These are phyloP conservation scores for Yarrowia osloensis DNA, from an alignment of 805 yeast species.

Conservation along the genomic window DNA sequence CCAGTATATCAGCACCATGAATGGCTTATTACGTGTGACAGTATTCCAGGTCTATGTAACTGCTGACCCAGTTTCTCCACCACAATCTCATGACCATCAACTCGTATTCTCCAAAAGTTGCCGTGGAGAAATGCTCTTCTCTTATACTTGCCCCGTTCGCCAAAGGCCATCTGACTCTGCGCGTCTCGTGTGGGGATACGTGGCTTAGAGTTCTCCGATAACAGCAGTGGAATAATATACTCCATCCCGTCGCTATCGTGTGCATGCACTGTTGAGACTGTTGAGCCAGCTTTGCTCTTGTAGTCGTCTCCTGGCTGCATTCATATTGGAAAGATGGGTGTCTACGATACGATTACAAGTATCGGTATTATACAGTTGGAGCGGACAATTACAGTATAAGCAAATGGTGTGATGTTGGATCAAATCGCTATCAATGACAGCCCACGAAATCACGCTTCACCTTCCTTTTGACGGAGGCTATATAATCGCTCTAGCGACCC, in stretches of 20 bases:
- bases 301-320: background rate
- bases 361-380: too few species aligned
- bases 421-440: background rate
- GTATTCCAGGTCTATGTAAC: too few species aligned
- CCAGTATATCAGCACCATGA: too few species aligned
- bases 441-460: constrained; percentile 3
- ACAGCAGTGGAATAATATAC: too few species aligned
- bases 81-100: too few species aligned
- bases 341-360: too few species aligned
- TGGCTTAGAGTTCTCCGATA: background rate
- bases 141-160: constrained; percentile 1
- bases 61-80: too few species aligned
- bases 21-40: too few species aligned
- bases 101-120: constrained; percentile 19
- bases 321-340: too few species aligned
- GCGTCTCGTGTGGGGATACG: too few species aligned
- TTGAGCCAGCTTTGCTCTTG: background rate
- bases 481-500: background rate
- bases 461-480: background rate
- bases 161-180: background rate
- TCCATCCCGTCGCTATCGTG: background rate
- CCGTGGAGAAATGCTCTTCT: background rate
- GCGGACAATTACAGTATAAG: too few species aligned
- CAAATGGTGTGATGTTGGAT: background rate
- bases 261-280: background rate